A percentile compares a stretch with the other conserved stretches of the same genome.
phyloP scores from a whole-genome alignment of 306 rosid genomes.

The Sechiopsis laciniata region DNA sequence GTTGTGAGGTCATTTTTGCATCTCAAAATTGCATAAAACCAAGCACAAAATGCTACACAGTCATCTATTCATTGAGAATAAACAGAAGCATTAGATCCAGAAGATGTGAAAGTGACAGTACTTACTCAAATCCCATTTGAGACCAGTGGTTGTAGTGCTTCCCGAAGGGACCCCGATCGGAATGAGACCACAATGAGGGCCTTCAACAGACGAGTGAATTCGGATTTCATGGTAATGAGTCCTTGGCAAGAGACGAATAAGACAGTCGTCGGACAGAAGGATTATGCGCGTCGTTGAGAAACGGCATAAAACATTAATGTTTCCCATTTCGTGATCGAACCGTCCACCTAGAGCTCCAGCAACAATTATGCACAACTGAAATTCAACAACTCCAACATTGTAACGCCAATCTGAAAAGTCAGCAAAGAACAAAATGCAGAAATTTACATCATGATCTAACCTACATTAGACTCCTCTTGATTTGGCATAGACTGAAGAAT shows the following conservation, averaged over 20 bases:
- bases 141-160: slow-evolving; percentile 83
- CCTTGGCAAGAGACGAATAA: slow-evolving; percentile 78
- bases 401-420: slow-evolving; percentile 5
- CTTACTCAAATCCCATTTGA: slow-evolving; percentile 89
- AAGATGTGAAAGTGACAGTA: slow-evolving; percentile 10
- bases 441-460: slow-evolving; percentile 25
- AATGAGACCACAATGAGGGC: slow-evolving; percentile 91
- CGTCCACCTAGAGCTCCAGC: slow-evolving; percentile 97
- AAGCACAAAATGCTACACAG: neutral
- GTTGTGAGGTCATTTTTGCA: neutral
- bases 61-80: neutral
- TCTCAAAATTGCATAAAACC: slow-evolving; percentile 10
- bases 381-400: slow-evolving; percentile 20
- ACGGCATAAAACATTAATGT: slow-evolving; percentile 65
- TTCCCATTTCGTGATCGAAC: slow-evolving; percentile 96
- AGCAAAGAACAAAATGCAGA: neutral
- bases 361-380: slow-evolving; percentile 72
- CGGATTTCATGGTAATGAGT: slow-evolving; percentile 58
- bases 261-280: slow-evolving; percentile 80
- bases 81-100: slow-evolving; percentile 7
- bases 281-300: slow-evolving; percentile 57
- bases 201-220: slow-evolving; percentile 65
- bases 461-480: slow-evolving; percentile 50
- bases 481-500: slow-evolving; percentile 41
- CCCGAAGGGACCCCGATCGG: slow-evolving; percentile 83